phyloP scores from a whole-genome alignment of 768 basidiomycete genomes.

The Mycena vulgaris region DNA sequence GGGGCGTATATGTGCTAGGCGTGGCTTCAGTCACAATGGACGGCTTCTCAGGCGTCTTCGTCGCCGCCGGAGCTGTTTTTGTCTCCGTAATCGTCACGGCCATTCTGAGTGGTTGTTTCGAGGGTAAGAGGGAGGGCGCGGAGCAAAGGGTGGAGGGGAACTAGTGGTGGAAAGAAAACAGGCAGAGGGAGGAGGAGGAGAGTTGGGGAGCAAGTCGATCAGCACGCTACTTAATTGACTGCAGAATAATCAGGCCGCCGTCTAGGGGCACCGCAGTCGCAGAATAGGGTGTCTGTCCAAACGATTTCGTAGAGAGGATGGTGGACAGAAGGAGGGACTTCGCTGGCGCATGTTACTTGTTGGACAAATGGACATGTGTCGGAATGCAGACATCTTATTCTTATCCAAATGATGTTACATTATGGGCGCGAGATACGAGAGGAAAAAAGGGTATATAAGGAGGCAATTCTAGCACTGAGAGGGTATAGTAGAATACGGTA shows the following conservation, averaged over 20 bases:
- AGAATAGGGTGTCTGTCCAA: neutral
- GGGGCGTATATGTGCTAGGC: constrained; percentile 61
- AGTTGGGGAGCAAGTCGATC: neutral
- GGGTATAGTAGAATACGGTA: too few species aligned
- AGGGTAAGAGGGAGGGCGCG: neutral
- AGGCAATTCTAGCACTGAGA: too few species aligned
- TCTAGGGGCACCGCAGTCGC: neutral
- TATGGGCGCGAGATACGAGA: too few species aligned
- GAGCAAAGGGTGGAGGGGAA: too few species aligned
- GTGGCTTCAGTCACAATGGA: too few species aligned
- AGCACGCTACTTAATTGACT: neutral
- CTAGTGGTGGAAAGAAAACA: neutral
- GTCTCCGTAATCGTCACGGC: constrained; percentile 3
- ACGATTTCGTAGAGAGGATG: too few species aligned
- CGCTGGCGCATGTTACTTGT: too few species aligned
- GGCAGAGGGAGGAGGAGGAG: neutral
- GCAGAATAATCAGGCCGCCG: neutral
- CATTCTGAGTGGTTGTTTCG: neutral
- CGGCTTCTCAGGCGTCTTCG: neutral
- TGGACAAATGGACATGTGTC: too few species aligned
- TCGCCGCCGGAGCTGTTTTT: neutral
- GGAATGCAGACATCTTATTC: too few species aligned
- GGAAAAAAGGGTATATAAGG: too few species aligned
- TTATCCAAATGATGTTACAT: too few species aligned
- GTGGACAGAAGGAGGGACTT: too few species aligned